phyloP scores from a whole-genome alignment of 176 grass and related monocot genomes.

The Cocos nucifera region DNA sequence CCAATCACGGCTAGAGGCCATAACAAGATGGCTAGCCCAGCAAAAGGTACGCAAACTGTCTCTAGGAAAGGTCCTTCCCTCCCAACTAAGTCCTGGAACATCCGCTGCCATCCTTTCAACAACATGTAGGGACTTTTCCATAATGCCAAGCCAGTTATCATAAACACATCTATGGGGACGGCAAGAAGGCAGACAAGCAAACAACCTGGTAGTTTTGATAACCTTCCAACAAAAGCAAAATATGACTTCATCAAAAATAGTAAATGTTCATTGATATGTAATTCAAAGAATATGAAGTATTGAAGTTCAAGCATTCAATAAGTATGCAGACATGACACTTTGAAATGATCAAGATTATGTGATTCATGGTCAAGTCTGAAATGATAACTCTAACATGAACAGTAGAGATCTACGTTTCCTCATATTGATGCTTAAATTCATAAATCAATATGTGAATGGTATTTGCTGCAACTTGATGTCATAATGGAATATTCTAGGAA shows the following conservation, averaged over 20 bases:
- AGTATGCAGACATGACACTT: too few relatives aligned
- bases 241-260: not conserved
- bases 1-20: constrained; percentile 74
- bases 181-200: constrained; percentile 36
- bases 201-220: constrained; percentile 47
- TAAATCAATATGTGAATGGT: too few relatives aligned
- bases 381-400: too few relatives aligned
- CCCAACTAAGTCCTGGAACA: constrained; percentile 69
- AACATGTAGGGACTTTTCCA: constrained; percentile 80
- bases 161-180: constrained; percentile 54
- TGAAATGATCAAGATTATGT: too few relatives aligned
- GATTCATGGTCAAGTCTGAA: too few relatives aligned
- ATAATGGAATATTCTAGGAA: too few relatives aligned
- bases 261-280: not conserved
- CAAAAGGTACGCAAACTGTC: constrained; percentile 73
- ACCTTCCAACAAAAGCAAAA: constrained; percentile 22
- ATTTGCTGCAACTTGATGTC: too few relatives aligned
- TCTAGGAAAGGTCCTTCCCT: constrained; percentile 91
- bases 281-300: too few relatives aligned
- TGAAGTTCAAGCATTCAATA: too few relatives aligned
- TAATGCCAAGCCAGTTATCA: constrained; percentile 63
- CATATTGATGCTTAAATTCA: too few relatives aligned
- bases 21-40: constrained; percentile 66
- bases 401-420: too few relatives aligned
- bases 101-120: constrained; percentile 79